Evolutionary conservation across 495 filamentous ascomycete genomes (phyloP).

Genomic region (Copromyces sp.): DNA sequence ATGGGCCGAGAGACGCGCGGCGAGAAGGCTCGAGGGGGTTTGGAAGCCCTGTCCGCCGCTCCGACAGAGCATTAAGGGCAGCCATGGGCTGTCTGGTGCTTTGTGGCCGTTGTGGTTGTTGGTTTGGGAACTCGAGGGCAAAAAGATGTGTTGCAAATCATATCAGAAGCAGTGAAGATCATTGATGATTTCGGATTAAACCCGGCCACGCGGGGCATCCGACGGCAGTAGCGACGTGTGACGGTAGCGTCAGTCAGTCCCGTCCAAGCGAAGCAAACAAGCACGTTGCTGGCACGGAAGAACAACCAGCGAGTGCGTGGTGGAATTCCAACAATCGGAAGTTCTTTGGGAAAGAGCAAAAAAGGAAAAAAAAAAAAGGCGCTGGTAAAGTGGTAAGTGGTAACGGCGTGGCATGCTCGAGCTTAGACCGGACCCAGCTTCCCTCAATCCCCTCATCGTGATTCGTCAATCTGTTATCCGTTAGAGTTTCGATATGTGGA

Average conservation of each 20-base stretch:
- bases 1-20: neutral
- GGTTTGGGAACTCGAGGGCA: neutral
- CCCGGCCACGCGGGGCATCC: neutral
- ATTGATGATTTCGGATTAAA: neutral
- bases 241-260: neutral
- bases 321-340: neutral
- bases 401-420: neutral
- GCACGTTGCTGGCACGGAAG: neutral
- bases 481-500: neutral
- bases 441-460: neutral
- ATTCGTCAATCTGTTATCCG: neutral
- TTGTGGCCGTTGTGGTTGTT: neutral
- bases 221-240: neutral
- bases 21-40: neutral
- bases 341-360: neutral
- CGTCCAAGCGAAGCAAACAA: neutral
- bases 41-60: neutral
- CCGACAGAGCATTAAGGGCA: neutral
- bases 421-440: neutral
- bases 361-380: neutral
- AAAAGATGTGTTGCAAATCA: neutral
- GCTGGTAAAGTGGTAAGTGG: neutral
- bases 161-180: neutral
- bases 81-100: neutral
- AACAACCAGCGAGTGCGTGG: neutral